phyloP scores from a whole-genome alignment of 2,329 filamentous ascomycete genomes.

The Hawksworthiomyces lignivorus region DNA sequence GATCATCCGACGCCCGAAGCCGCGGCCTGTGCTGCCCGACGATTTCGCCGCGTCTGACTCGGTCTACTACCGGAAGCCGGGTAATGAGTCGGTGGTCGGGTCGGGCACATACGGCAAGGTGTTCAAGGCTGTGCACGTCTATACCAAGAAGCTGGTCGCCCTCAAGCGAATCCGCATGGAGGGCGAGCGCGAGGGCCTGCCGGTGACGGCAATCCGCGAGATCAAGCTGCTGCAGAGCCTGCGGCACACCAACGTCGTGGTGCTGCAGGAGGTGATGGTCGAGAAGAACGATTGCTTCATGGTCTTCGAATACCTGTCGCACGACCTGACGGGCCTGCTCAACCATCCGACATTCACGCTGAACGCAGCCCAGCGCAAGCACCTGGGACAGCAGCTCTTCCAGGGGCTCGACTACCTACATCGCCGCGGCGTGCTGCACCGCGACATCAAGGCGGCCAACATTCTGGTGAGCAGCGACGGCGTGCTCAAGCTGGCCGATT shows the following conservation, averaged over 20 bases:
- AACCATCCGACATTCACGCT: conserved; percentile 91
- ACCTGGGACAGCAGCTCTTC: conserved; percentile 87
- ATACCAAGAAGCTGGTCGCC: conserved; percentile 74
- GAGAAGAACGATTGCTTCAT: conserved; percentile 98
- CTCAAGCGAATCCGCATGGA: conserved; percentile 92
- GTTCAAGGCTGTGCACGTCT: conserved; percentile 90
- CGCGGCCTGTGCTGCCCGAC: conserved; percentile 59
- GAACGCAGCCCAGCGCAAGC: conserved; percentile 79
- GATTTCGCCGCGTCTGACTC: conserved; percentile 76
- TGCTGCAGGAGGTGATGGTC: conserved; percentile 89
- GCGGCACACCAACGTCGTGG: conserved; percentile 74
- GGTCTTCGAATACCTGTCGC: conserved; percentile 97
- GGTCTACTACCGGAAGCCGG: conserved; percentile 89
- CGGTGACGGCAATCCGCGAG: conserved; percentile 82
- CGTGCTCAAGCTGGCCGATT: conserved; percentile 87
- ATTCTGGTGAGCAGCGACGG: conserved; percentile 89
- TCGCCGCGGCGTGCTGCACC: conserved; percentile 83
- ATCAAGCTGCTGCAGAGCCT: conserved; percentile 88
- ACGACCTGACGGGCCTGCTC: conserved; percentile 88
- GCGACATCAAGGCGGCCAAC: conserved; percentile 97
- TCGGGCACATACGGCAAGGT: conserved; percentile 95
- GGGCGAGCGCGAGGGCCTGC: conserved; percentile 82
- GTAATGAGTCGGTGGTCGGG: conserved; percentile 94
- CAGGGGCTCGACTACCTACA: conserved; percentile 92
- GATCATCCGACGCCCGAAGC: conserved; percentile 62